phyloP scores from a whole-genome alignment of 2,329 filamentous ascomycete species.

The Ceratocystis smalleyi region DNA sequence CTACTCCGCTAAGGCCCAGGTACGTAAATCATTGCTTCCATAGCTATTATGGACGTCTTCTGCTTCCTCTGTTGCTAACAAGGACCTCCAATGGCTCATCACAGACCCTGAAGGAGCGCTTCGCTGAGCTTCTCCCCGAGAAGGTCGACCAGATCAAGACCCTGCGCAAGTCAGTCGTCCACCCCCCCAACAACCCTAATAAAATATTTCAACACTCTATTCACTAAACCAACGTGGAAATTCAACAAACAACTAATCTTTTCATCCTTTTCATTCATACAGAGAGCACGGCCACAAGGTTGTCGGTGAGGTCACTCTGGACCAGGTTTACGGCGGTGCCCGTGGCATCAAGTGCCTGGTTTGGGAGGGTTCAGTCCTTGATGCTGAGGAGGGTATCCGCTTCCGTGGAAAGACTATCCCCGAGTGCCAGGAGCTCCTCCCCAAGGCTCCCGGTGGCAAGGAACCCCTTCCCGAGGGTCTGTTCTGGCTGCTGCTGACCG shows the following conservation, averaged over 20 bases:
- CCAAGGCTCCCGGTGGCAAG: constrained; percentile 89
- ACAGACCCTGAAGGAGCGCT: constrained; percentile 94
- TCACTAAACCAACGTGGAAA: not conserved
- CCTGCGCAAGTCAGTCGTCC: constrained; percentile 65
- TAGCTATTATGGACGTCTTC: not conserved
- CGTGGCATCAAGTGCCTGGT: constrained; percentile 97
- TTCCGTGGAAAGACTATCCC: constrained; percentile 99
- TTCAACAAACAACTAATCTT: constrained; percentile 13
- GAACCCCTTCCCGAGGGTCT: constrained; percentile 98
- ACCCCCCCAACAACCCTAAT: constrained; percentile 10
- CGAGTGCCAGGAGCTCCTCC: constrained; percentile 93
- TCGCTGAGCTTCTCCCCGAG: constrained; percentile 84
- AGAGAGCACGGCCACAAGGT: constrained; percentile 94
- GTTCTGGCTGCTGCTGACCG: constrained; percentile 98
- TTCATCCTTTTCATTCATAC: constrained; percentile 9
- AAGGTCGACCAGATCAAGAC: constrained; percentile 99
- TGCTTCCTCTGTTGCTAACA: constrained; percentile 14
- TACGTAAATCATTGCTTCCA: constrained; percentile 24
- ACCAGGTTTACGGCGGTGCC: constrained; percentile 98
- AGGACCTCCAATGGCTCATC: constrained; percentile 14
- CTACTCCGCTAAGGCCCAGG: constrained; percentile 88
- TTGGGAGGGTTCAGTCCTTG: constrained; percentile 97
- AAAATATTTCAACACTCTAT: not conserved
- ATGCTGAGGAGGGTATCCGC: constrained; percentile 96
- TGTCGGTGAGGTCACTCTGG: constrained; percentile 91